A percentile compares a stretch with the other conserved stretches of the same genome.
These are phyloP conservation scores for Chenopodium quinoa DNA, from an alignment of 148 eudicot species.

Conservation along the genomic window DNA sequence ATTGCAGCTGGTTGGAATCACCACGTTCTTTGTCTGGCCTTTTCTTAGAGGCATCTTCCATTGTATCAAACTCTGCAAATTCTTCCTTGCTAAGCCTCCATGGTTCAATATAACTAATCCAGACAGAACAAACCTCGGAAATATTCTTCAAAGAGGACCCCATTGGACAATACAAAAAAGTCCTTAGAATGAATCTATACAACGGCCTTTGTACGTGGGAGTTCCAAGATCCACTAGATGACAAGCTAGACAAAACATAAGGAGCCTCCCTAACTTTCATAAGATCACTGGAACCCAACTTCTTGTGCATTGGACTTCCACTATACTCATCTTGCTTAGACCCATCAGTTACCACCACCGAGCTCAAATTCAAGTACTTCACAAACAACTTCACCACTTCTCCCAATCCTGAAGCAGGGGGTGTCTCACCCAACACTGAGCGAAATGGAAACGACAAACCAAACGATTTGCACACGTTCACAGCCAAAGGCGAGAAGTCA, in stretches of 20 bases:
- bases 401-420: constrained; percentile 81
- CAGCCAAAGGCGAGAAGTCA: constrained; percentile 79
- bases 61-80: constrained; percentile 55
- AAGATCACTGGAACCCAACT: constrained; percentile 34
- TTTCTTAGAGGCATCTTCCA: constrained; percentile 31
- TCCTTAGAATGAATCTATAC: constrained; percentile 77
- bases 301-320: constrained; percentile 44
- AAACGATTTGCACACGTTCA: constrained; percentile 59
- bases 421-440: constrained; percentile 65
- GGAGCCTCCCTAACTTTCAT: constrained; percentile 37
- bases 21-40: constrained; percentile 23
- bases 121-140: constrained; percentile 68
- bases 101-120: constrained; percentile 74
- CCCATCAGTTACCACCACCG: constrained; percentile 31
- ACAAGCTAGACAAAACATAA: constrained; percentile 31
- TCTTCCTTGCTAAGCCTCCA: constrained; percentile 70
- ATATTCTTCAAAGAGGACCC: constrained; percentile 74
- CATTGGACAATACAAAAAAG: constrained; percentile 83
- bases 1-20: constrained; percentile 33
- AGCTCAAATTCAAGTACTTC: constrained; percentile 70
- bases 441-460: constrained; percentile 61
- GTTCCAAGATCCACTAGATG: constrained; percentile 64
- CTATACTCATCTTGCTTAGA: constrained; percentile 38
- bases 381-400: constrained; percentile 69
- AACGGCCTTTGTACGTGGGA: constrained; percentile 73